phyloP scores from a whole-genome alignment of 2,329 filamentous ascomycete genomes.

The Beauveria bassiana region DNA sequence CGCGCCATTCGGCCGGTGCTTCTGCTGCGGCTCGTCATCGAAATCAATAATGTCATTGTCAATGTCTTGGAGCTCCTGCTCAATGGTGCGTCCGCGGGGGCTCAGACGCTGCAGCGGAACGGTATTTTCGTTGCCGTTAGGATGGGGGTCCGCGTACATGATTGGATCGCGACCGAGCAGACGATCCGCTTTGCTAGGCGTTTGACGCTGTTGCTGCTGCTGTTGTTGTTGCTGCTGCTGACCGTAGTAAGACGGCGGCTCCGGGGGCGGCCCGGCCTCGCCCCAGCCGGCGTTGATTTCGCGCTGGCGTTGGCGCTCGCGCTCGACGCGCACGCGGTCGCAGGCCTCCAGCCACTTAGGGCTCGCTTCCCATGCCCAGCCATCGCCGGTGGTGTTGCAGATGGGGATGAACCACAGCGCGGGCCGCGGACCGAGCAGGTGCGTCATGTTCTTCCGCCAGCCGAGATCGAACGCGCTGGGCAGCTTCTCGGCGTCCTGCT shows the following conservation, averaged over 20 bases:
- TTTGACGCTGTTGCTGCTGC: neutral
- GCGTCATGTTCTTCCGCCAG: conserved; percentile 66
- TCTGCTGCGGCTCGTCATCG: conserved; percentile 30
- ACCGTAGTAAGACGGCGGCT: conserved; percentile 13
- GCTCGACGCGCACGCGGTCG: conserved; percentile 51
- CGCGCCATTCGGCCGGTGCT: conserved; percentile 18
- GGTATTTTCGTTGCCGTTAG: conserved; percentile 14
- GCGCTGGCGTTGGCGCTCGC: conserved; percentile 52
- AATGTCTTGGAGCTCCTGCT: conserved; percentile 34
- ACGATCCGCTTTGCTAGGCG: conserved; percentile 46
- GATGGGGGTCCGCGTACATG: conserved; percentile 33
- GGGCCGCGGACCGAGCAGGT: conserved; percentile 71
- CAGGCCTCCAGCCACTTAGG: conserved; percentile 67
- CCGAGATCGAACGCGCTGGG: conserved; percentile 93
- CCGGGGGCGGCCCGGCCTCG: conserved; percentile 22
- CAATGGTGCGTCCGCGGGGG: conserved; percentile 35
- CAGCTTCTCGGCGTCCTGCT: conserved; percentile 78
- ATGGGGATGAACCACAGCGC: conserved; percentile 74
- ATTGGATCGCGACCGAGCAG: conserved; percentile 50
- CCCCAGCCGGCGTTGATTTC: conserved; percentile 66
- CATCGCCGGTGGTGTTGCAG: conserved; percentile 80
- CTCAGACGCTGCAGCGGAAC: conserved; percentile 41
- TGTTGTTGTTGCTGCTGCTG: conserved; percentile 19
- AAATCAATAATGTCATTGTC: conserved; percentile 28
- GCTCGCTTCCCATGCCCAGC: conserved; percentile 89